Base-by-base conservation (phyloP, 2,329 filamentous ascomycete species). In the Arthroderma uncinatum region DNA sequence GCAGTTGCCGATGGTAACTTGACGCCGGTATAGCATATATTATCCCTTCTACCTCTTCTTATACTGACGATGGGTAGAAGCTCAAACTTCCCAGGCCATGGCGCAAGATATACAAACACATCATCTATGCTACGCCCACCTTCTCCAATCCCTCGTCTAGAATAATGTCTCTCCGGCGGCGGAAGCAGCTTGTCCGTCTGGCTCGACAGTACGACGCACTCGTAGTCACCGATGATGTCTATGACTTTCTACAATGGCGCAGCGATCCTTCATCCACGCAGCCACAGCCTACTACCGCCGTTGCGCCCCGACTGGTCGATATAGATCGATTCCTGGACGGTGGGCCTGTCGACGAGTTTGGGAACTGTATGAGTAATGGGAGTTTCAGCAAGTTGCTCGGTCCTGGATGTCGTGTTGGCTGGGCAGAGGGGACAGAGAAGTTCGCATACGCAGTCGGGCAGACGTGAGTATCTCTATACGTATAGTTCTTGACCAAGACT, bases 151-250 rank as follows among this genome's bases (percentile, higher is more conserved):
- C 93, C 0, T 90, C 87, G 0, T 89, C 86, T 30, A 86, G 85
- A 66, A 90, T 88, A 2, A 92, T 94, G 84, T 83, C 84, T 12
- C 70, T 89, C 2, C 68, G 72, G 16, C 80, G 86, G 28, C 81
- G 93, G 2, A 74, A 83, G 61, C 76, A 76, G 9, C 78, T 97
- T 2, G 83, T 97, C 23, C 74, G 76, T n/a, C 72, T 96, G 5
- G 92, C 92, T 0, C 80, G 92, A 57, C 77, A 83, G 58, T 82
- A 86, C 68, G 84, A 97, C 68, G 89, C 88, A 5, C 78, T 97
- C n/a, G 72, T 96, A 57, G 78, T 96, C 28, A 82, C 82, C 53
- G 92, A 97, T 72, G 93, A 98, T 69, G 90, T 97, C 8, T 98
- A 98, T 68, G 92, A 97, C 69, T 86, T 92, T 62, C 77, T 97